Evolutionary conservation across 371 early-diverging fungal genomes (phyloP).

Genomic region (Mucor indicus): DNA sequence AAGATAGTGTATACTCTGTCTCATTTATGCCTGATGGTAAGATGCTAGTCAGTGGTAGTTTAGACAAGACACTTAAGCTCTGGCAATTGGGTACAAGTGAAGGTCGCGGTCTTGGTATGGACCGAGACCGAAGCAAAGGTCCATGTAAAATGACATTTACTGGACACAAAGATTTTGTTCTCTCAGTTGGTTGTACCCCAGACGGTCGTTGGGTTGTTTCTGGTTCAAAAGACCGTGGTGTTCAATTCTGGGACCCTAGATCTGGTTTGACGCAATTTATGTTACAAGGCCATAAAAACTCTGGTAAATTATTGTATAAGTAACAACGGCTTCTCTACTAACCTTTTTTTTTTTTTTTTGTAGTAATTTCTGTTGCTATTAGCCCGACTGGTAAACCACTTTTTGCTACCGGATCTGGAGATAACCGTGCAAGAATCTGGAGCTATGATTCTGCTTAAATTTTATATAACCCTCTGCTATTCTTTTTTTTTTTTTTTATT

Average conservation of each 20-base stretch:
- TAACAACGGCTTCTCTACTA: background rate
- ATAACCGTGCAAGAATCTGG: constrained; percentile 93
- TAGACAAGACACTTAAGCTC: constrained; percentile 90
- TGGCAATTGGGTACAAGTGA: constrained; percentile 73
- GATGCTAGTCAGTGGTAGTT: constrained; percentile 84
- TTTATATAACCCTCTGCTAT: background rate
- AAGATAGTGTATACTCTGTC: constrained; percentile 91
- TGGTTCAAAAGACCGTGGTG: constrained; percentile 94
- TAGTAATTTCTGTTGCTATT: constrained; percentile 93
- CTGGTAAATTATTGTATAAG: constrained; percentile 61
- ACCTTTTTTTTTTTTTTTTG: background rate
- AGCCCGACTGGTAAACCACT: constrained; percentile 75
- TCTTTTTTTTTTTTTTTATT: constrained; percentile 2
- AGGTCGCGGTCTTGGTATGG: constrained; percentile 25
- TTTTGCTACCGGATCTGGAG: constrained; percentile 97
- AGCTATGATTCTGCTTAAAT: constrained; percentile 52
- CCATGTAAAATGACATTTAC: constrained; percentile 55
- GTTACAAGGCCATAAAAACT: constrained; percentile 96
- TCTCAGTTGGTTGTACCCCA: constrained; percentile 92
- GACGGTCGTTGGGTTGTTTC: constrained; percentile 92
- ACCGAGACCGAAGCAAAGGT: constrained; percentile 51
- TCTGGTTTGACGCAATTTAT: constrained; percentile 82
- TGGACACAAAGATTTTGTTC: constrained; percentile 80
- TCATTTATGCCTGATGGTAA: constrained; percentile 92
- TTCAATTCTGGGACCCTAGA: constrained; percentile 92